Percentiles rank a stretch among this genome's conserved stretches.
These are phyloP conservation scores for Jackrogersella multiformis DNA, from an alignment of 495 filamentous ascomycete genomes.

Conservation along the genomic window DNA sequence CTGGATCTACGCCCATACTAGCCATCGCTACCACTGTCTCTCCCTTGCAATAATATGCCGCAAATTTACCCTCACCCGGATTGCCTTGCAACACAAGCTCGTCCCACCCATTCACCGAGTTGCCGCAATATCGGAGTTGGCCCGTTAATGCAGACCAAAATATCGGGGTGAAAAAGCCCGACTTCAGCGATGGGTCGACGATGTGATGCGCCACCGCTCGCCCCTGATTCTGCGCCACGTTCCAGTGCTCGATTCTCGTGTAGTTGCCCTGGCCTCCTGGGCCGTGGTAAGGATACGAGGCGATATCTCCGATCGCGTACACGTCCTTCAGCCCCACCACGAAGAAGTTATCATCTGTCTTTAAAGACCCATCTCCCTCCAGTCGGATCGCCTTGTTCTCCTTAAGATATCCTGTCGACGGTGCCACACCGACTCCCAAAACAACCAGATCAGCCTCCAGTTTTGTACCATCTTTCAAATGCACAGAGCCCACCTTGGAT, in stretches of 20 bases:
- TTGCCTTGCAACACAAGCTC: constrained; percentile 81
- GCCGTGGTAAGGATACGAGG: constrained; percentile 92
- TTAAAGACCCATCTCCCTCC: constrained; percentile 81
- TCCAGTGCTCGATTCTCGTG: constrained; percentile 93
- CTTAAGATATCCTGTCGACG: constrained; percentile 85
- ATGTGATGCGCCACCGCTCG: constrained; percentile 81
- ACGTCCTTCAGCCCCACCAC: constrained; percentile 79
- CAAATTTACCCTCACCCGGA: constrained; percentile 82
- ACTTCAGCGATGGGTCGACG: constrained; percentile 63
- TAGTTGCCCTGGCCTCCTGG: constrained; percentile 77
- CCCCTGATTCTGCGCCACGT: constrained; percentile 93
- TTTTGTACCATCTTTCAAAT: constrained; percentile 84
- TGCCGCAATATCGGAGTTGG: constrained; percentile 92
- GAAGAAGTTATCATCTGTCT: constrained; percentile 77
- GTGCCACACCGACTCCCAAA: constrained; percentile 86
- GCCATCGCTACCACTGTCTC: constrained; percentile 92
- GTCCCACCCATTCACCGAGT: constrained; percentile 81
- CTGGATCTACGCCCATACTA: constrained; percentile 88
- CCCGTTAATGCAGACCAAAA: constrained; percentile 95
- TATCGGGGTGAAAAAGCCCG: constrained; percentile 84
- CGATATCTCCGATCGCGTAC: constrained; percentile 95
- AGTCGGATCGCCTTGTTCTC: constrained; percentile 72
- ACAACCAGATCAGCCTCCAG: constrained; percentile 91
- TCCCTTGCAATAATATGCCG: constrained; percentile 86
- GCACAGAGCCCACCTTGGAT: constrained; percentile 78